Evolutionary conservation across 805 yeast species (phyloP).

Genomic region (Sugiyamaella valdiviana): DNA sequence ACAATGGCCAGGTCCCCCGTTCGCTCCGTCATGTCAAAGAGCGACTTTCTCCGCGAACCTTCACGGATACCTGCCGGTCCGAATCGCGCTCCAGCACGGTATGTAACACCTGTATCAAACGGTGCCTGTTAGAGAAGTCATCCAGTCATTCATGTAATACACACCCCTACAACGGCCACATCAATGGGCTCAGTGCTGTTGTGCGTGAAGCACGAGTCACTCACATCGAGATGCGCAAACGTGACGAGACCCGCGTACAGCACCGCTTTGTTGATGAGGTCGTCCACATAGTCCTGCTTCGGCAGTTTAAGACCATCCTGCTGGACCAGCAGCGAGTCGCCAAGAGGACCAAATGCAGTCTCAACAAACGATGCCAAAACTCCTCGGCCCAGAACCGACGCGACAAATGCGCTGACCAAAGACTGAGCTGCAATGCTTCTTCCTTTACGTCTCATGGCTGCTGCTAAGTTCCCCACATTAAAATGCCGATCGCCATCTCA

Average conservation of each 20-base stretch:
- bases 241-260: conserved; percentile 31
- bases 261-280: background rate
- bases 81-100: conserved; percentile 74
- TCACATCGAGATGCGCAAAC: conserved; percentile 64
- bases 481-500: background rate
- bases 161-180: conserved; percentile 57
- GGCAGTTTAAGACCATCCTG: background rate
- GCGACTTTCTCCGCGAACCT: conserved; percentile 37
- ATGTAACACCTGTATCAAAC: conserved; percentile 73
- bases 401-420: too few relatives aligned
- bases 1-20: conserved; percentile 24
- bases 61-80: conserved; percentile 48
- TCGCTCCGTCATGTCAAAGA: background rate
- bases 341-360: background rate
- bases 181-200: conserved; percentile 45
- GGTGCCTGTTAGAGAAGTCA: too few relatives aligned
- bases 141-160: too few relatives aligned
- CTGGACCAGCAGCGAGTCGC: background rate
- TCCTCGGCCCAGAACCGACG: too few relatives aligned
- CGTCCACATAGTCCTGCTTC: background rate
- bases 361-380: background rate
- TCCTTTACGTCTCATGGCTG: too few relatives aligned
- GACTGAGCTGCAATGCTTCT: too few relatives aligned
- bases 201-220: conserved; percentile 44
- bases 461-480: background rate